phyloP scores from a whole-genome alignment of 768 basidiomycete genomes.

The Amanita polypyramis region DNA sequence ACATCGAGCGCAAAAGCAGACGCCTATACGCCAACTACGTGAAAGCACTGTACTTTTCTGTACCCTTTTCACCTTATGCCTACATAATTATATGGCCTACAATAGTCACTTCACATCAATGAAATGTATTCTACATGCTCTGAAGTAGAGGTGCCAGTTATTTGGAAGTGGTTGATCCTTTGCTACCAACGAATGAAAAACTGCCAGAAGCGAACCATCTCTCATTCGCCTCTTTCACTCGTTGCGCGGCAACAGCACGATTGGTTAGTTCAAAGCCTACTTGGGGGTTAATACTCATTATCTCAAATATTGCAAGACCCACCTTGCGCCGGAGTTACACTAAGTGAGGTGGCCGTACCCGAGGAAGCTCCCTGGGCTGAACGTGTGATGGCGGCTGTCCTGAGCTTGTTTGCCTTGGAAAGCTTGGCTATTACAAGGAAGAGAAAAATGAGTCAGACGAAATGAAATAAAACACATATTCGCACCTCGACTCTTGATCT shows the following conservation, averaged over 20 bases:
- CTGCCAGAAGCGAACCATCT: conserved; percentile 88
- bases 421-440: conserved; percentile 65
- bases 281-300: neutral
- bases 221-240: conserved; percentile 93
- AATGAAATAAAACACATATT: conserved; percentile 7
- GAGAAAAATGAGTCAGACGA: neutral
- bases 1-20: conserved; percentile 28
- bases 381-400: conserved; percentile 74
- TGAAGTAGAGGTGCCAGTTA: neutral
- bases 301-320: conserved; percentile 11
- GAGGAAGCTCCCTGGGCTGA: conserved; percentile 59
- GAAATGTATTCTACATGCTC: too few species aligned
- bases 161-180: conserved; percentile 21
- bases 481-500: conserved; percentile 86
- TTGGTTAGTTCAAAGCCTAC: conserved; percentile 92
- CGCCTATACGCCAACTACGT: conserved; percentile 8
- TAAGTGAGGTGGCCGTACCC: conserved; percentile 85
- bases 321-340: conserved; percentile 96
- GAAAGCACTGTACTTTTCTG: neutral
- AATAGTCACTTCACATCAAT: neutral
- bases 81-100: neutral
- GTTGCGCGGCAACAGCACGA: conserved; percentile 71
- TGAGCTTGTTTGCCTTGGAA: conserved; percentile 88
- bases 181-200: conserved; percentile 67
- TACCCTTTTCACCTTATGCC: neutral